Percentiles rank a stretch among this genome's conserved stretches.
phyloP scores from a whole-genome alignment of 371 early-diverging fungal genomes.

The Actinomortierella wolfii region DNA sequence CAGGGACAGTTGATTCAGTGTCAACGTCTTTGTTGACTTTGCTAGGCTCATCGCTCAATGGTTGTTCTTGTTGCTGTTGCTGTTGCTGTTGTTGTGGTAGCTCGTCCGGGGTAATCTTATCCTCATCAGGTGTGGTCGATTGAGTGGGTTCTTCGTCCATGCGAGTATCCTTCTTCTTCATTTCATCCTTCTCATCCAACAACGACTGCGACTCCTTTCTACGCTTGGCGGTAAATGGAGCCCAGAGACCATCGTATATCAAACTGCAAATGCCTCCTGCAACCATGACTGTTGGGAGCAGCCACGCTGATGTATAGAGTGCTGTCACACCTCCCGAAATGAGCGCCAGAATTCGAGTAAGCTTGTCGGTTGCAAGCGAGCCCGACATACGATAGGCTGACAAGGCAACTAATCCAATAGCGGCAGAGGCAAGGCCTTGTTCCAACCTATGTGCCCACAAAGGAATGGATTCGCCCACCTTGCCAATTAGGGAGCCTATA shows the following conservation, averaged over 20 bases:
- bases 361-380: constrained; percentile 49
- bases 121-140: too few species aligned
- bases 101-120: too few species aligned
- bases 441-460: constrained; percentile 50
- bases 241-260: constrained; percentile 20
- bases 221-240: constrained; percentile 11
- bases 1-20: too few species aligned
- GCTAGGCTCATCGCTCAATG: too few species aligned
- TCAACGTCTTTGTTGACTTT: too few species aligned
- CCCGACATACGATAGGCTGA: constrained; percentile 57
- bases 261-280: constrained; percentile 53
- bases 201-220: constrained; percentile 8
- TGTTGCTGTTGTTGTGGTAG: too few species aligned
- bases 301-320: constrained; percentile 51
- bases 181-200: constrained; percentile 3
- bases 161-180: constrained; percentile 15
- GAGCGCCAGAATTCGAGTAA: constrained; percentile 41
- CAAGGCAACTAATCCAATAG: constrained; percentile 61
- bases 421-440: constrained; percentile 56
- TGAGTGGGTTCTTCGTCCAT: not conserved
- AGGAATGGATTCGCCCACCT: constrained; percentile 48
- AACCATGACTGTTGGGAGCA: constrained; percentile 59
- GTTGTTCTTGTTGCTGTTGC: too few species aligned
- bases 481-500: constrained; percentile 50
- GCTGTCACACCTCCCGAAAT: constrained; percentile 49